Evolutionary conservation across 352 stramenopile genomes (phyloP), one percentile per base, ranked within the genome.

Genomic region (Discostella stelligera): DNA sequence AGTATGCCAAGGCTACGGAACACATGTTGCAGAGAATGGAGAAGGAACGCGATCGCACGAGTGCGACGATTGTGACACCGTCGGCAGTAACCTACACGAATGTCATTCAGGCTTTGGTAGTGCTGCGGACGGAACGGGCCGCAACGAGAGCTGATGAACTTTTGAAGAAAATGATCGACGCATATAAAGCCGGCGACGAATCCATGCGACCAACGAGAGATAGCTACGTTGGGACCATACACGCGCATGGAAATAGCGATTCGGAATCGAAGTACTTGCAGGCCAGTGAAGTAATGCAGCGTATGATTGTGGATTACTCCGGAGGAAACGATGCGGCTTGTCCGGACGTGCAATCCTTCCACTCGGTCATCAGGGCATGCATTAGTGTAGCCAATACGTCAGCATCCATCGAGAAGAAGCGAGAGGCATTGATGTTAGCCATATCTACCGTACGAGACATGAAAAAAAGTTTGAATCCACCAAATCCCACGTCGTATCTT

Each of bases 21-120:
- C 73, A 79, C 30, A 80, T 91, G 62, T 54, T 92, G 0, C 46
- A 77, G 46, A 62, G 81, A 70, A 91, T 91, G 87, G 74, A 85
- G 44, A 71, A 82, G 50, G 79, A 84, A 20, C 66, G 76, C 46
- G 74, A 89, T 70, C 71, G 84, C 30, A 88, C 75, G 20, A 88
- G 80, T 49, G 65, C 67, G 20, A 66, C 76, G 3, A 20, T 71
- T 7, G 61, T 92, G 0, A 77, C 77, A 55, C 79, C 87, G 37
- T 83, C 74, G 11, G 81, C 78, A 4, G 44, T 60, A 66, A 79
- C 84, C 11, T 91, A 91, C 53, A 92, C 84, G 49, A 73, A 88
- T 79, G 87, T 87, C 0, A 82, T 92, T 39, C 75, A 88, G 64
- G 87, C 87, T 20, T 78, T 88, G 65, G 63, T 74, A 41, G 27